Percentiles rank a stretch among this genome's conserved stretches.
phyloP scores from a whole-genome alignment of 768 basidiomycete genomes.

The Hygrophorus russula region DNA sequence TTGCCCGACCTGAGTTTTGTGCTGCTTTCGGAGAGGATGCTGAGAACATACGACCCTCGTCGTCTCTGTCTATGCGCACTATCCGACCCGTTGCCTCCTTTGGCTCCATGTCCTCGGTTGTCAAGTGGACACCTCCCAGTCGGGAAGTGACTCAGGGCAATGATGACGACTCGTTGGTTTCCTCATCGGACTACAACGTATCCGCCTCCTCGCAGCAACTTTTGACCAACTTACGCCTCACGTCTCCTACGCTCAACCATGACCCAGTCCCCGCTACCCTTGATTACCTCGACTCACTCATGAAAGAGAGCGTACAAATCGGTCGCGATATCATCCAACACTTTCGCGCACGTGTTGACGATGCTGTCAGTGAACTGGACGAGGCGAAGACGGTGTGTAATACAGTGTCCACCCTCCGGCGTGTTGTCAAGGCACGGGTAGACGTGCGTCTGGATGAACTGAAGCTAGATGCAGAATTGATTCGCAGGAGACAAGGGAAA shows the following conservation, averaged over 20 bases:
- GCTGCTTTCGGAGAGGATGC: conserved; percentile 43
- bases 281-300: conserved; percentile 29
- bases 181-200: conserved; percentile 32
- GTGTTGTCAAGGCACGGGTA: conserved; percentile 30
- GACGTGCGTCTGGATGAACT: conserved; percentile 29
- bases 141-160: conserved; percentile 10
- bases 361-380: conserved; percentile 36
- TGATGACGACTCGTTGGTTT: conserved; percentile 25
- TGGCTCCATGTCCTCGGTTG: conserved; percentile 38
- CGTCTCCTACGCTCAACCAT: conserved; percentile 32
- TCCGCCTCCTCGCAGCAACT: conserved; percentile 33
- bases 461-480: conserved; percentile 17
- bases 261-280: conserved; percentile 25
- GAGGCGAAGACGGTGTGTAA: conserved; percentile 33
- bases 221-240: conserved; percentile 41
- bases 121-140: conserved; percentile 18
- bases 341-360: conserved; percentile 43
- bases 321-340: conserved; percentile 34
- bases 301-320: conserved; percentile 37
- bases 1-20: conserved; percentile 59
- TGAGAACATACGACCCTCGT: conserved; percentile 35
- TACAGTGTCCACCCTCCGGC: conserved; percentile 32
- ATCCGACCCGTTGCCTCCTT: conserved; percentile 38
- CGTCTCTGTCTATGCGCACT: conserved; percentile 44
- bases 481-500: conserved; percentile 19